Evolutionary conservation across 2,329 filamentous ascomycete species (phyloP), one percentile per base, ranked within the genome.

Genomic region (Fusarium nodosum): DNA sequence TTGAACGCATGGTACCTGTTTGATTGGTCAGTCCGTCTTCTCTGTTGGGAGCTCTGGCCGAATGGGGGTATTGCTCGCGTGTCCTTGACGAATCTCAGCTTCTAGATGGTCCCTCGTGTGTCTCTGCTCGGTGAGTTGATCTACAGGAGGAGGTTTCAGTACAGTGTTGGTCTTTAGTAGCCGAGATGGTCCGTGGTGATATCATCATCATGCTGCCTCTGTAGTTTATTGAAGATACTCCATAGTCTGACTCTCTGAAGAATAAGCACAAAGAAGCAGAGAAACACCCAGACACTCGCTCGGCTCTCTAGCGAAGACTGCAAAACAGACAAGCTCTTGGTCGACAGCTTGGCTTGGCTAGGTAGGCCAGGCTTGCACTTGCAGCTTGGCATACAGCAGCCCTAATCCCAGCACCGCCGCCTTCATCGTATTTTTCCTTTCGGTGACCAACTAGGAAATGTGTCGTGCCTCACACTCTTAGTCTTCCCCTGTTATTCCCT

Each of bases 61-160:
- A 30, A 71, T 59, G n/a, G 52, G 56, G 71, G 4, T 47, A 72
- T 44, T 54, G 66, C 52, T 74, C 71, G 71, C 64, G 71, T 73
- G 71, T 50, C 3, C 41, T 11, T 39, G 54, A 42, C 36, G 44
- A 51, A 30, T 57, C 36, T 57, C 7, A n/a, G n/a, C 31, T 54
- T n/a, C 18, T 1, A 1, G 3, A 26, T 46, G 6, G 39, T 12
- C 41, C 41, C 52, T 54, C 51, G 16, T 44, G 24, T 53, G 36
- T 42, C n/a, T 33, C 13, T 28, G 13, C 16, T 54, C 30, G 18
- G 39, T 54, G 51, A 26, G 2, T 51, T 51, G n/a, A 51, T 51
- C 30, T 33, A 18, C 10, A 48, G 20, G 38, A 31, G 26, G 10
- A 22, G 16, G 7, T 24, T 44, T 44, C 41, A 44, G 15, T 28